A percentile compares a stretch with the other conserved stretches of the same genome.
Conservation (phyloP, 495 filamentous ascomycete genomes). For the Aspergillus mulundensis region DNA sequence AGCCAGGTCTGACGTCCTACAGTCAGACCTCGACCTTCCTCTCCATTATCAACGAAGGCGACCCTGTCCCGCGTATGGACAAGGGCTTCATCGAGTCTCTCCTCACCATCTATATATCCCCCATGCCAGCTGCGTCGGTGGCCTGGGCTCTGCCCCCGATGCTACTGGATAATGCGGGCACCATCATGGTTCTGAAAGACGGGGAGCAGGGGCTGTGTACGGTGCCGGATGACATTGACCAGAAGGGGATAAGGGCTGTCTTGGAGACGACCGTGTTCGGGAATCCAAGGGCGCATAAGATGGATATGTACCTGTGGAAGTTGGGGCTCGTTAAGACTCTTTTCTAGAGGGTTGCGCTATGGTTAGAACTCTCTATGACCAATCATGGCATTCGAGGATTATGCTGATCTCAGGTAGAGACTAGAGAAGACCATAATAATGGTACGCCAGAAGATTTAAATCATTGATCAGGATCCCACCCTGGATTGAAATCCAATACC, state of each 20-base stretch:
- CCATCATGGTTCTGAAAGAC: slow-evolving; percentile 5
- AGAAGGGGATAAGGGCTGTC: background rate
- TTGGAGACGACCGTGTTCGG: slow-evolving; percentile 6
- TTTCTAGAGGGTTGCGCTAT: too few species aligned
- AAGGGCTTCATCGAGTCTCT: slow-evolving; percentile 67
- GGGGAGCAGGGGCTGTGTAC: background rate
- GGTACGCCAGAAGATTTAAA: too few species aligned
- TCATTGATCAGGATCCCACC: too few species aligned
- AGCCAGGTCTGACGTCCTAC: slow-evolving; percentile 49
- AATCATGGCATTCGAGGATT: too few species aligned
- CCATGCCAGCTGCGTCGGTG: slow-evolving; percentile 41
- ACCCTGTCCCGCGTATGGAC: slow-evolving; percentile 73
- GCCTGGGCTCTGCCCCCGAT: background rate
- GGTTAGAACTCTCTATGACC: too few species aligned
- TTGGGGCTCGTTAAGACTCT: background rate
- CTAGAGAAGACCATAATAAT: too few species aligned
- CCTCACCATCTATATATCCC: slow-evolving; percentile 62
- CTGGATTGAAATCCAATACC: too few species aligned
- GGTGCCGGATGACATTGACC: background rate
- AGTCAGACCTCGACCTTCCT: slow-evolving; percentile 63
- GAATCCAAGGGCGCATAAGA: slow-evolving; percentile 10
- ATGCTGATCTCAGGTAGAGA: too few species aligned
- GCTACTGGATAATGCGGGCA: slow-evolving; percentile 3
- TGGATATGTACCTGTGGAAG: slow-evolving; percentile 11
- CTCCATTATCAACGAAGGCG: slow-evolving; percentile 78